These are phyloP conservation scores for Dictyostelium intermedium DNA, from an alignment of 78 protist species.

Conservation along the genomic window DNA sequence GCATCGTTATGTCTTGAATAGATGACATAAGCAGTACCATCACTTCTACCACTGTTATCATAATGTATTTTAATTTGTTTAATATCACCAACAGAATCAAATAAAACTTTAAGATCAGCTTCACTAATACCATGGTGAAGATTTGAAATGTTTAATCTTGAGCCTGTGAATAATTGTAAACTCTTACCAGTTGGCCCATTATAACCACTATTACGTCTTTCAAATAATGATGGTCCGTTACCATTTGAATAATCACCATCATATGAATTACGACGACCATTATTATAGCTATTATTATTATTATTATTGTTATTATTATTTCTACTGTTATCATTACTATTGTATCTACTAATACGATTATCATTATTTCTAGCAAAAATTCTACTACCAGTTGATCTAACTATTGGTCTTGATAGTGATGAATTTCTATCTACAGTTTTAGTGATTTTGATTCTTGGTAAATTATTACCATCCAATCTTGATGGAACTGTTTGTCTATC, in stretches of 20 bases:
- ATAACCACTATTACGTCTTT: neutral
- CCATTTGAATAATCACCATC: neutral
- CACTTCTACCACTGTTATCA: constrained; percentile 27
- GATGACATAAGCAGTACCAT: constrained; percentile 53
- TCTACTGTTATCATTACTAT: neutral
- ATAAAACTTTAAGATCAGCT: constrained; percentile 13
- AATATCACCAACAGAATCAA: constrained; percentile 33
- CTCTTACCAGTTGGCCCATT: neutral
- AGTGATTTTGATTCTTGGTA: neutral
- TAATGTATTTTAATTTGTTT: constrained; percentile 26
- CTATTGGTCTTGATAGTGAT: neutral
- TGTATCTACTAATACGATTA: neutral
- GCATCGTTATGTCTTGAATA: constrained; percentile 18
- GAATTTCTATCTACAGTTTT: neutral
- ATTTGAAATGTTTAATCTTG: constrained; percentile 36
- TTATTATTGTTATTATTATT: neutral
- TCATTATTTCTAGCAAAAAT: neutral
- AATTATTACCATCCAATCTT: neutral
- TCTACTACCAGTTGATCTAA: neutral
- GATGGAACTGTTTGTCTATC: neutral
- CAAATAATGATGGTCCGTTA: neutral
- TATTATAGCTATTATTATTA: neutral
- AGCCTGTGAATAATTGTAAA: constrained; percentile 24
- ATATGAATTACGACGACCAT: neutral
- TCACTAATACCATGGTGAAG: neutral